Evolutionary conservation across 306 rosid genomes (phyloP).

Genomic region (Inga oerstediana): DNA sequence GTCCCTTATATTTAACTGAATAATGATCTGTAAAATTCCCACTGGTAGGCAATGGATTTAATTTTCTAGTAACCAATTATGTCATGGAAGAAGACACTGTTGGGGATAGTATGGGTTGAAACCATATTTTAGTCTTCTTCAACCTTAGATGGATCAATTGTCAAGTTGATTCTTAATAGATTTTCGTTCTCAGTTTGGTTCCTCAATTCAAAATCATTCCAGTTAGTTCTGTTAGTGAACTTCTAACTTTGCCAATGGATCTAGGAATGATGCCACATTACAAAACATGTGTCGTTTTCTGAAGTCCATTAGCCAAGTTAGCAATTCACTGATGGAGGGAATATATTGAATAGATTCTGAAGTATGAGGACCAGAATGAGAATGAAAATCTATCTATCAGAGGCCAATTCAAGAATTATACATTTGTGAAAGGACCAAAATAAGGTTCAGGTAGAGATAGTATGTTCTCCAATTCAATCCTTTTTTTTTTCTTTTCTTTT

Average conservation of each 20-base stretch:
- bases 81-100: neutral
- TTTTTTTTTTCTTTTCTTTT: constrained; percentile 7
- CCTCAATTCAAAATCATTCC: neutral
- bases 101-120: neutral
- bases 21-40: constrained; percentile 13
- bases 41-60: neutral
- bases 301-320: neutral
- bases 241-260: neutral
- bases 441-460: neutral
- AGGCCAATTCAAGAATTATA: neutral
- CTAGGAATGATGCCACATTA: neutral
- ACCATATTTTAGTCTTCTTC: neutral
- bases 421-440: neutral
- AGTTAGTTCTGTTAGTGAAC: neutral
- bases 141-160: neutral
- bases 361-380: neutral
- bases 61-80: constrained; percentile 5
- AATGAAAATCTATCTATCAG: neutral
- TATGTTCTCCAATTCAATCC: constrained; percentile 1
- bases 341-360: neutral
- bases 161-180: neutral
- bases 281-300: neutral
- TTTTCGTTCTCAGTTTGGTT: neutral
- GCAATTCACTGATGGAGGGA: neutral
- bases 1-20: neutral